Conservation (phyloP, 495 filamentous ascomycete species). For the Penicillium pulvis region DNA sequence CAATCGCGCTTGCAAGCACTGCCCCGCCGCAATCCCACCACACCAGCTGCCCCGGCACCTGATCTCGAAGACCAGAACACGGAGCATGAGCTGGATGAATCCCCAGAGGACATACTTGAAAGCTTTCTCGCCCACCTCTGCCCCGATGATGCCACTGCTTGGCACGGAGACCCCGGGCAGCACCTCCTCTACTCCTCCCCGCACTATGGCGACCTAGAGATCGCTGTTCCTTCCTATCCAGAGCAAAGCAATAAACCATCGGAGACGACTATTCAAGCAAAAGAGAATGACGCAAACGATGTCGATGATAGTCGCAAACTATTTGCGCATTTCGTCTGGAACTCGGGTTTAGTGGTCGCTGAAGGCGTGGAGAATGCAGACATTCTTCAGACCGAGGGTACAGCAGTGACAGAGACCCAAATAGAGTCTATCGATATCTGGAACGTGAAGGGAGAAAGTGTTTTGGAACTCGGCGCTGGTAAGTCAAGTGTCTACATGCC, state of each 20-base stretch:
- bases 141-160: constrained; percentile 70
- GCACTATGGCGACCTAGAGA: constrained; percentile 53
- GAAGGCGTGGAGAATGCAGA: constrained; percentile 61
- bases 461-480: constrained; percentile 67
- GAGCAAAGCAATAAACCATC: constrained; percentile 24
- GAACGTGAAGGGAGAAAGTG: constrained; percentile 51
- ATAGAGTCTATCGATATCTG: constrained; percentile 37
- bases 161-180: constrained; percentile 73
- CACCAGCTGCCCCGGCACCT: constrained; percentile 18
- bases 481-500: constrained; percentile 20
- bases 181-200: constrained; percentile 67
- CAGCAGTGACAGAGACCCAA: constrained; percentile 4
- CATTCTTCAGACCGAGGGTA: constrained; percentile 1
- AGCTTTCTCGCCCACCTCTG: constrained; percentile 70
- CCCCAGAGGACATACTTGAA: constrained; percentile 65
- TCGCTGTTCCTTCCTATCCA: constrained; percentile 47
- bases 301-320: constrained; percentile 60
- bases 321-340: constrained; percentile 88
- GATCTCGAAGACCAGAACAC: constrained; percentile 16
- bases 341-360: constrained; percentile 71
- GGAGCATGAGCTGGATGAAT: constrained; percentile 19
- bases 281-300: constrained; percentile 24
- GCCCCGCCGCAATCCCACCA: constrained; percentile 25
- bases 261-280: constrained; percentile 21
- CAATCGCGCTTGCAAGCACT: constrained; percentile 37